Percentiles rank a stretch among this genome's conserved stretches.
Evolutionary conservation across 2,329 filamentous ascomycete species (phyloP).

Genomic region (Diaporthe sp.): DNA sequence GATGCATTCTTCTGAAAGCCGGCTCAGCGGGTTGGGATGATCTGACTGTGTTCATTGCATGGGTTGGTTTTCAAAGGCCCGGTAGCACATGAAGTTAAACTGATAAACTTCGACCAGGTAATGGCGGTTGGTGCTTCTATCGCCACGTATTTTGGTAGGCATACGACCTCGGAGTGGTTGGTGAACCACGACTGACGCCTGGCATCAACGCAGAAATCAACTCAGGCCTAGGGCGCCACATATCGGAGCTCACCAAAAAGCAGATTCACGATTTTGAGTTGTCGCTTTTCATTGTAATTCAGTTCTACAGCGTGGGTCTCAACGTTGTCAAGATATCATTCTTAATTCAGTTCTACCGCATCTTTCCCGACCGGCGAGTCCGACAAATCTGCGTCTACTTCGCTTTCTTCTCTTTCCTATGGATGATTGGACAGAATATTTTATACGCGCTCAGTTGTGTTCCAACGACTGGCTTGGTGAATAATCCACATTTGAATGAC

Average conservation of each 20-base stretch:
- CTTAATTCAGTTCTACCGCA: conserved; percentile 18
- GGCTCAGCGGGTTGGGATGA: conserved; percentile 26
- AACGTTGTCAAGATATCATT: conserved; percentile 25
- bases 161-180: not conserved
- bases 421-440: conserved; percentile 24
- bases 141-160: conserved; percentile 25
- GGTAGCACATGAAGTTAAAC: not conserved
- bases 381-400: conserved; percentile 20
- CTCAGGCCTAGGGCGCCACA: conserved; percentile 19
- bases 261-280: conserved; percentile 1
- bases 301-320: conserved; percentile 21
- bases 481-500: not conserved
- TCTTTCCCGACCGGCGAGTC: not conserved
- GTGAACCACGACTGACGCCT: not conserved
- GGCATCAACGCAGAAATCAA: not conserved
- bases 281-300: conserved; percentile 8
- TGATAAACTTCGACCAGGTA: not conserved
- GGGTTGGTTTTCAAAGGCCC: not conserved
- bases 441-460: conserved; percentile 23
- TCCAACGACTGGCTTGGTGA: conserved; percentile 6
- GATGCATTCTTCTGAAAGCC: conserved; percentile 23
- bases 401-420: not conserved
- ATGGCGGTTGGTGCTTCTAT: conserved; percentile 22
- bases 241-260: not conserved
- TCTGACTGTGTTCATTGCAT: conserved; percentile 22